Percentiles rank a stretch among this genome's conserved stretches.
These are phyloP conservation scores for Rhizophora apiculata DNA, from an alignment of 345 rosid species.

Conservation along the genomic window DNA sequence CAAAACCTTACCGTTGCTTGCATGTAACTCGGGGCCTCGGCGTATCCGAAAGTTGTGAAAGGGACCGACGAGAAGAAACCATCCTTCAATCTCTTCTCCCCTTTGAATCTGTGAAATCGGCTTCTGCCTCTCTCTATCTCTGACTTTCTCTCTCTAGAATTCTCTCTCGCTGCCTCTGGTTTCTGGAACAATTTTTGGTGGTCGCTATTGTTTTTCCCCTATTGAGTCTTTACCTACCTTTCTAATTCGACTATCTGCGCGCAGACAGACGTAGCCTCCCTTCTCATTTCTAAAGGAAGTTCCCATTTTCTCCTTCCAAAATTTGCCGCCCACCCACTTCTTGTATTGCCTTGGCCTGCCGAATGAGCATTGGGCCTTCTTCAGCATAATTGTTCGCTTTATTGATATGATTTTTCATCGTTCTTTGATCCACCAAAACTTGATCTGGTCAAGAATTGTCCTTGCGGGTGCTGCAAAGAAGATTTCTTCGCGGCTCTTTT, in stretches of 20 bases:
- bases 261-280: not conserved
- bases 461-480: not conserved
- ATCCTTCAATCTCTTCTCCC: conserved; percentile 3
- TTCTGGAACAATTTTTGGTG: not conserved
- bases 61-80: not conserved
- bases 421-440: not conserved
- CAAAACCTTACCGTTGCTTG: no score
- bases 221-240: not conserved
- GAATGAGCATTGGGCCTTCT: not conserved
- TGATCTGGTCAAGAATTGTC: conserved; percentile 18
- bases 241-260: not conserved
- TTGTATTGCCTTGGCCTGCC: not conserved
- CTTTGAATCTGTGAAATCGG: not conserved
- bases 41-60: conserved; percentile 5
- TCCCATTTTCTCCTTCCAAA: not conserved
- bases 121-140: not conserved
- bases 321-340: not conserved
- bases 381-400: not conserved
- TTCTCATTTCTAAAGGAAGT: not conserved
- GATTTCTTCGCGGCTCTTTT: conserved; percentile 2
- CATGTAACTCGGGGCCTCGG: no score
- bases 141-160: not conserved
- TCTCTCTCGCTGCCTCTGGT: not conserved
- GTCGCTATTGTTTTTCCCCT: conserved; percentile 14
- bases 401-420: not conserved